Percentiles rank a stretch among this genome's conserved stretches.
Evolutionary conservation across 2,329 filamentous ascomycete species (phyloP).

Genomic region (Botrytis elliptica): DNA sequence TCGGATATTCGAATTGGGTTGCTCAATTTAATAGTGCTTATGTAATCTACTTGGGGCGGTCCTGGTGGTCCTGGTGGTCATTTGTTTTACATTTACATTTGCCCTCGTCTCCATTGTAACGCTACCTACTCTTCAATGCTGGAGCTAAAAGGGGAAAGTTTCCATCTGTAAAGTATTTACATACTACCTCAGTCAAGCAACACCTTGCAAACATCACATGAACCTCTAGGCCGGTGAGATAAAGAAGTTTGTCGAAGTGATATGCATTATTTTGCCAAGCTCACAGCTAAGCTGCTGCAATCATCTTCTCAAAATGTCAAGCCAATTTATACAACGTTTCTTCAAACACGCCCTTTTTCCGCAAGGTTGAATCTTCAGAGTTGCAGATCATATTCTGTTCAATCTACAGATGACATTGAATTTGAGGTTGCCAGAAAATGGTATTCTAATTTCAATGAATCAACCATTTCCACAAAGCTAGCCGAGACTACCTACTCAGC

Average conservation of each 20-base stretch:
- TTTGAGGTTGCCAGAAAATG: conserved; percentile 36
- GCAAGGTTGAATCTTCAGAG: conserved; percentile 8
- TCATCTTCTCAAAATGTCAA: conserved; percentile 18
- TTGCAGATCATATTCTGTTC: conserved; percentile 30
- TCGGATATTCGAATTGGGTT: neutral
- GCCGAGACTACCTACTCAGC: conserved; percentile 33
- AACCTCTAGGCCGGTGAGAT: conserved; percentile 10
- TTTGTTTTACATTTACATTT: neutral
- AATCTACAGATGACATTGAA: conserved; percentile 29
- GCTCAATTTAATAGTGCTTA: neutral
- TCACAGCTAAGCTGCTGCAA: conserved; percentile 18
- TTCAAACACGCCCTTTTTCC: conserved; percentile 9
- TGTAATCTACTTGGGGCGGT: neutral
- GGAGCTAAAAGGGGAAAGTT: neutral
- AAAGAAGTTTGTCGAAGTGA: neutral
- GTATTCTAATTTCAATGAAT: conserved; percentile 32
- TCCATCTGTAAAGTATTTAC: neutral
- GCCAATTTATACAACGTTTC: conserved; percentile 18
- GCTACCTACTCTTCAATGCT: neutral
- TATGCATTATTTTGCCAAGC: neutral
- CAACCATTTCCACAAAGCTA: conserved; percentile 33
- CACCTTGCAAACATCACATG: neutral
- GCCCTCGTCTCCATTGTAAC: neutral
- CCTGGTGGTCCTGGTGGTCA: too few relatives aligned
- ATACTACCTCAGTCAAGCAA: neutral